These are phyloP conservation scores for Aspergillus novofumigatus DNA, from an alignment of 2,329 filamentous ascomycete genomes.

Conservation along the genomic window DNA sequence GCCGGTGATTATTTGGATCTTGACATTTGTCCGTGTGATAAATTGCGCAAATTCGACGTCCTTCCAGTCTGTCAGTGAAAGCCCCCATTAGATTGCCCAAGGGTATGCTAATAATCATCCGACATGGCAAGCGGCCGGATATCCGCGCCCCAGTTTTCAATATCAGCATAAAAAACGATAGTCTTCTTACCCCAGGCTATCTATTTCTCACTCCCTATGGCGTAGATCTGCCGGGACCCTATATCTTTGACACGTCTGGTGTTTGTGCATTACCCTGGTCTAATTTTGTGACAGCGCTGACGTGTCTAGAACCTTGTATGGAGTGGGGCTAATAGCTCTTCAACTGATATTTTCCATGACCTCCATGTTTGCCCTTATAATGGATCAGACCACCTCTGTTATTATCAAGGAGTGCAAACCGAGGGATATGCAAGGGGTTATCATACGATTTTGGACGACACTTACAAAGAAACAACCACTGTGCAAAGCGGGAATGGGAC, in stretches of 20 bases:
- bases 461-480: slow-evolving; percentile 34
- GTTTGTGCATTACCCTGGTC: slow-evolving; percentile 1
- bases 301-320: slow-evolving; percentile 32
- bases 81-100: no score
- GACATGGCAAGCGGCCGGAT: background rate
- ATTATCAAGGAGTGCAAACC: slow-evolving; percentile 37
- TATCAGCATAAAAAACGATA: slow-evolving; percentile 3
- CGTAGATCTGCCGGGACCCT: slow-evolving; percentile 36
- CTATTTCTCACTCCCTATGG: slow-evolving; percentile 38
- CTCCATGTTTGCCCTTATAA: slow-evolving; percentile 35
- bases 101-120: no score
- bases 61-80: no score
- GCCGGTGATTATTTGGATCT: no score
- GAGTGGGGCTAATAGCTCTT: slow-evolving; percentile 33
- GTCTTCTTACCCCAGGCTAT: slow-evolving; percentile 28
- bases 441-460: slow-evolving; percentile 38
- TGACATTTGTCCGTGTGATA: no score
- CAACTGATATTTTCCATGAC: slow-evolving; percentile 33
- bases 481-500: slow-evolving; percentile 13
- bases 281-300: background rate
- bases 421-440: slow-evolving; percentile 38
- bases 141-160: background rate
- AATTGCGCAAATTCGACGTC: no score
- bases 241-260: slow-evolving; percentile 40
- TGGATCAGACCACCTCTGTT: slow-evolving; percentile 37